Conservation (phyloP, 1,139 yeast species). For the Waltiozyma sp. region DNA sequence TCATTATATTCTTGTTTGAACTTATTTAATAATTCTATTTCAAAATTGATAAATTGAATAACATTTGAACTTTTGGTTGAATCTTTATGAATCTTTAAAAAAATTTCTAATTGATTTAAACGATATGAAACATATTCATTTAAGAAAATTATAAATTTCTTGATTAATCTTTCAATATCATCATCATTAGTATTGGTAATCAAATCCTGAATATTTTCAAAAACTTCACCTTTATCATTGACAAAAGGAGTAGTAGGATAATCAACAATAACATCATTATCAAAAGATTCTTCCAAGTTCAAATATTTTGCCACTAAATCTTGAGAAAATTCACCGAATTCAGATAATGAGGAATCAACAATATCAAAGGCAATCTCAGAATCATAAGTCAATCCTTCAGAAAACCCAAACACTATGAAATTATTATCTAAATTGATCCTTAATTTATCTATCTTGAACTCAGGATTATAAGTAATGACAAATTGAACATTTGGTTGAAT, state of each 20-base stretch:
- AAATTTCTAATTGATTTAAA: not conserved
- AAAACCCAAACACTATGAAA: constrained; percentile 19
- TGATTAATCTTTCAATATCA: constrained; percentile 10
- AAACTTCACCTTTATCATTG: constrained; percentile 6
- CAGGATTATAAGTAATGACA: constrained; percentile 14
- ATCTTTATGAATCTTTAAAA: not conserved
- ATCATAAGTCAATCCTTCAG: constrained; percentile 11
- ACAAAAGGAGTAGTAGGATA: constrained; percentile 12
- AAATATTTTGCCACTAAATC: constrained; percentile 8
- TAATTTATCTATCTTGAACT: constrained; percentile 9
- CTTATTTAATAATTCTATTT: constrained; percentile 6
- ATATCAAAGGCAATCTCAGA: constrained; percentile 10
- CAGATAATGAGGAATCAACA: constrained; percentile 7
- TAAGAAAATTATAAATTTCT: constrained; percentile 15
- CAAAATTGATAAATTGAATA: constrained; percentile 11
- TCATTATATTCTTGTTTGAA: constrained; percentile 4
- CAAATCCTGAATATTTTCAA: constrained; percentile 6
- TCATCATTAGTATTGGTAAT: constrained; percentile 13
- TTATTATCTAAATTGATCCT: constrained; percentile 20
- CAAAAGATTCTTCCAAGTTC: constrained; percentile 10
- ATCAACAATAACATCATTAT: constrained; percentile 13
- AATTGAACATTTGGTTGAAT: constrained; percentile 25
- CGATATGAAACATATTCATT: constrained; percentile 7
- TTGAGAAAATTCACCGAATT: constrained; percentile 3
- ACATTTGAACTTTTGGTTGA: constrained; percentile 8